Conservation (phyloP, 2,329 filamentous ascomycete genomes). For the Diplodia mutila region DNA sequence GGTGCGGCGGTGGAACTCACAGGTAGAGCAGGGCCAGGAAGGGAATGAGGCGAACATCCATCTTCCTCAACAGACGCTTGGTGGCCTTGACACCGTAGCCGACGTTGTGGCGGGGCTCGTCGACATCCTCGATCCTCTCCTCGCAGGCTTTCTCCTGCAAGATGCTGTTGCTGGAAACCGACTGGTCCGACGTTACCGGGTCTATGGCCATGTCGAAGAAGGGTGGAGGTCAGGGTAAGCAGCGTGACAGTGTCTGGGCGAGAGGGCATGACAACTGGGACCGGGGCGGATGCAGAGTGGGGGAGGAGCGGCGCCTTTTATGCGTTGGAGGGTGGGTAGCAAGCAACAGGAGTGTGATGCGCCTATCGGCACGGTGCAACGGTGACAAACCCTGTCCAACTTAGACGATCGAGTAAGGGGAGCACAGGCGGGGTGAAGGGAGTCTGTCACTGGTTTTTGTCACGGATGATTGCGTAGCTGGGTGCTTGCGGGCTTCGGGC, state of each 20-base stretch:
- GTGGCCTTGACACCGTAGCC: conserved; percentile 48
- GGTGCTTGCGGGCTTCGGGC: conserved; percentile 4
- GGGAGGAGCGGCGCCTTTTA: conserved; percentile 14
- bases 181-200: conserved; percentile 10
- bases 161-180: conserved; percentile 10
- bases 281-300: conserved; percentile 4
- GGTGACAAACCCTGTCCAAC: conserved; percentile 12
- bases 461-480: not conserved
- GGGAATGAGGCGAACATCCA: conserved; percentile 61
- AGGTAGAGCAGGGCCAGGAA: conserved; percentile 64
- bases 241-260: conserved; percentile 6
- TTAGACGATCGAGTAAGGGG: conserved; percentile 18
- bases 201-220: conserved; percentile 11
- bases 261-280: not conserved
- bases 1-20: conserved; percentile 33
- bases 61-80: conserved; percentile 57
- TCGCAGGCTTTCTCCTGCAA: conserved; percentile 1
- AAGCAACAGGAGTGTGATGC: conserved; percentile 8
- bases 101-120: not conserved
- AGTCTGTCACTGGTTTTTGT: conserved; percentile 5
- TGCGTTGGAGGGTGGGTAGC: not conserved
- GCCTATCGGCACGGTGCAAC: conserved; percentile 20
- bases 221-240: not conserved
- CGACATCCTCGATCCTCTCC: conserved; percentile 15
- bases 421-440: conserved; percentile 18